Conservation (phyloP, 2,329 filamentous ascomycete genomes). For the Claviceps quebecensis region DNA sequence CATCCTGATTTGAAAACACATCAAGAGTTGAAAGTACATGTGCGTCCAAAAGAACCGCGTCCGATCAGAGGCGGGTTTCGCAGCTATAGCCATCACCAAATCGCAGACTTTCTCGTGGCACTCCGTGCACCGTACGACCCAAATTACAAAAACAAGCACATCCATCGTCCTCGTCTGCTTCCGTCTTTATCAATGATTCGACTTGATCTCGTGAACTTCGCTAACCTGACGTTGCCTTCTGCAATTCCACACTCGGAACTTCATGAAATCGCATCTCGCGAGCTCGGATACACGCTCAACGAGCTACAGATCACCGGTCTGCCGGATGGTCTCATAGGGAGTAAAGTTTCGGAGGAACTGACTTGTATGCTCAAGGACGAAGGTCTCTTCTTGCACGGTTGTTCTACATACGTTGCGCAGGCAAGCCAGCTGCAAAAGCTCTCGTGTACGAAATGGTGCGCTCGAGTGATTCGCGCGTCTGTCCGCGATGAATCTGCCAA, state of each 20-base stretch:
- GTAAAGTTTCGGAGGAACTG: slow-evolving; percentile 32
- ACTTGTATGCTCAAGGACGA: slow-evolving; percentile 39
- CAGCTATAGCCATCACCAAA: slow-evolving; percentile 39
- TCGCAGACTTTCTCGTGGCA: slow-evolving; percentile 37
- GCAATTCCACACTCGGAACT: slow-evolving; percentile 28
- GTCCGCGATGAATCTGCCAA: slow-evolving; percentile 13
- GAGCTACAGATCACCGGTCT: slow-evolving; percentile 39
- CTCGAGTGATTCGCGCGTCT: slow-evolving; percentile 33
- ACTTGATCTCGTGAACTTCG: slow-evolving; percentile 42
- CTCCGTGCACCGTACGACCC: slow-evolving; percentile 38
- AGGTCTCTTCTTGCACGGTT: slow-evolving; percentile 34
- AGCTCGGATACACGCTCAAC: slow-evolving; percentile 37
- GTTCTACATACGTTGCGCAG: slow-evolving; percentile 28
- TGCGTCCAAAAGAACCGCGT: slow-evolving; percentile 29
- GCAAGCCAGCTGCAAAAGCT: slow-evolving; percentile 26
- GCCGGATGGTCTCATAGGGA: slow-evolving; percentile 33
- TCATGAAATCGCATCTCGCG: slow-evolving; percentile 38
- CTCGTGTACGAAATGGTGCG: slow-evolving; percentile 23
- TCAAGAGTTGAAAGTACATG: slow-evolving; percentile 26
- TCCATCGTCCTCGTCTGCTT: slow-evolving; percentile 28
- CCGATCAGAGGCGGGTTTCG: slow-evolving; percentile 38
- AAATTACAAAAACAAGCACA: slow-evolving; percentile 18
- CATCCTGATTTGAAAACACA: slow-evolving; percentile 29
- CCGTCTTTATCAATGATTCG: slow-evolving; percentile 33
- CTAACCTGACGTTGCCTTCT: slow-evolving; percentile 27